Conservation (phyloP, 2,329 filamentous ascomycete genomes). For the Paraphaeosphaeria minitans region DNA sequence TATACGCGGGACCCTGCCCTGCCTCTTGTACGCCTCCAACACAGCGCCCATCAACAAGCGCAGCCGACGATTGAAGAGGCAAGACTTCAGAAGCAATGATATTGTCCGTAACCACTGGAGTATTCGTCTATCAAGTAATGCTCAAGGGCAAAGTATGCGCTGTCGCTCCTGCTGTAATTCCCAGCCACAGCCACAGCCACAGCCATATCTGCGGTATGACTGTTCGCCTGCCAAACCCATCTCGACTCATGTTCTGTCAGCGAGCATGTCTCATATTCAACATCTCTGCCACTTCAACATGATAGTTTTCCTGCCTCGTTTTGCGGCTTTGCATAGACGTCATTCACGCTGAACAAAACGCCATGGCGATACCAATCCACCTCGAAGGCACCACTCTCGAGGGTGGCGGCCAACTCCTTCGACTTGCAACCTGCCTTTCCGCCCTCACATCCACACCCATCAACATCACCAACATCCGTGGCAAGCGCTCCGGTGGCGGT, state of each 20-base stretch:
- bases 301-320: no score
- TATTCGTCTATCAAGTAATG: neutral
- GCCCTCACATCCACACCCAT: constrained; percentile 58
- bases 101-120: no score
- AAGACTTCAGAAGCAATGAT: no score
- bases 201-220: no score
- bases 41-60: no score
- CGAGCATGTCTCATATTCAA: neutral
- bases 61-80: no score
- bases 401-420: constrained; percentile 66
- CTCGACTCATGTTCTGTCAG: constrained; percentile 24
- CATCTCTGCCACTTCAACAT: neutral
- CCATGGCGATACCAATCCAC: constrained; percentile 23
- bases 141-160: neutral
- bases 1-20: no score
- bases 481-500: constrained; percentile 56
- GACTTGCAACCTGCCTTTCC: constrained; percentile 61
- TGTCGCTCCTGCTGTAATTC: neutral
- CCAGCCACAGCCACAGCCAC: constrained; percentile 21
- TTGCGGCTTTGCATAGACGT: neutral
- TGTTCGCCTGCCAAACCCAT: neutral
- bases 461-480: constrained; percentile 59
- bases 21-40: no score
- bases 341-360: neutral
- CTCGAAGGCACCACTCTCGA: constrained; percentile 64